A percentile compares a stretch with the other conserved stretches of the same genome.
These are phyloP conservation scores for Chloropicon primus DNA, from an alignment of 139 green algal genomes.

Conservation along the genomic window DNA sequence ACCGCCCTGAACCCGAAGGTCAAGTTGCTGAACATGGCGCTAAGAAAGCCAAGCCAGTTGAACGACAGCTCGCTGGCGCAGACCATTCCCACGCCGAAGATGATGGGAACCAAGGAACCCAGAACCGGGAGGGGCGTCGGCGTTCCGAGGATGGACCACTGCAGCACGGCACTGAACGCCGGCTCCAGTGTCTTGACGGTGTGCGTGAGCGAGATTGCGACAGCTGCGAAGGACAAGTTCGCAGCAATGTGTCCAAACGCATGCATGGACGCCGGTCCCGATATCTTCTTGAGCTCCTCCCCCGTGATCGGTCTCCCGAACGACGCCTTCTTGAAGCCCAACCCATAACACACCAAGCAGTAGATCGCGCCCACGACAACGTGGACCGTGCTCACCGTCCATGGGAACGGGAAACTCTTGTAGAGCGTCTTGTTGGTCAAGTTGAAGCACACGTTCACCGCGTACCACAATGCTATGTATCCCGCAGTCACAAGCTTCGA, in stretches of 20 bases:
- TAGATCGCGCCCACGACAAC: conserved; percentile 77
- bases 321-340: conserved; percentile 76
- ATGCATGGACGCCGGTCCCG: conserved; percentile 83
- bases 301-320: conserved; percentile 69
- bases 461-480: conserved; percentile 83
- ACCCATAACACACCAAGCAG: conserved; percentile 56
- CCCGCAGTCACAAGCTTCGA: conserved; percentile 45
- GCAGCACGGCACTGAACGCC: conserved; percentile 84
- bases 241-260: conserved; percentile 89
- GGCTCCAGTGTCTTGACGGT: conserved; percentile 97
- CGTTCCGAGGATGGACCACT: conserved; percentile 62
- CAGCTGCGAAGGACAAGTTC: conserved; percentile 95
- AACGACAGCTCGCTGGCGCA: conserved; percentile 85
- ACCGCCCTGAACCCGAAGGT: conserved; percentile 88
- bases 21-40: conserved; percentile 84
- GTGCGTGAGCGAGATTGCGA: conserved; percentile 96
- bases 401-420: conserved; percentile 98
- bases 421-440: conserved; percentile 98
- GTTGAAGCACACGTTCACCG: conserved; percentile 97
- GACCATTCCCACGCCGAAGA: conserved; percentile 71
- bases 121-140: conserved; percentile 72
- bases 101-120: conserved; percentile 83
- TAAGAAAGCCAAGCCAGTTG: conserved; percentile 91
- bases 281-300: conserved; percentile 70
- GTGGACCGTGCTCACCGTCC: conserved; percentile 80